Evolutionary conservation across 2,329 filamentous ascomycete species (phyloP), one percentile per base, ranked within the genome.

Genomic region (Colletotrichum caudatum): DNA sequence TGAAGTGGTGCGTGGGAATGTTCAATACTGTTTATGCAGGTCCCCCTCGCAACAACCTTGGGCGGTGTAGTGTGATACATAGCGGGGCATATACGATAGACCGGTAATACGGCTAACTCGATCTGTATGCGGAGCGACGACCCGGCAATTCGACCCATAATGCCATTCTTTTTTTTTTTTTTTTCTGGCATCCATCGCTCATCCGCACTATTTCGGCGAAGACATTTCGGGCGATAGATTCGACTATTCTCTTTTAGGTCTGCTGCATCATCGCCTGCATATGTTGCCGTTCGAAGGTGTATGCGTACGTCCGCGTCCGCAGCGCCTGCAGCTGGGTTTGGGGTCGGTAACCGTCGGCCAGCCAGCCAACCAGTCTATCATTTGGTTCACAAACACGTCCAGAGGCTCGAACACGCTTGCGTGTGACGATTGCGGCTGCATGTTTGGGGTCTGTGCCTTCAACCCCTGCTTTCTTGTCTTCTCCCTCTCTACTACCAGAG

Each of bases 231-330:
- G 68, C 41, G 50, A 68, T 48, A 33, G 33, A 69, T 54, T n/a
- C 58, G 53, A 69, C 65, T n/a, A 54, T 69, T 60, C 65, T 59
- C 59, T 54, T 71, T 71, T 54, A 53, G 58, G 53, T 37, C 18
- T 54, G n/a, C 51, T 35, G 48, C 37, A 35, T 26, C 48, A 53
- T 16, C 35, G 44, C 35, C 35, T 64, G 48, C 60, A 63, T 51
- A 18, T 63, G 48, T 48, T 41, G 60, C 33, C 62, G 33, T 64
- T 50, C 51, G 26, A 63, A 29, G 35, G 60, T 16, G 20, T 63
- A 46, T 46, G 26, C 33, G 11, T 53, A 48, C 48, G 20, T 46
- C 46, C 20, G 60, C 60, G 41, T 51, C 23, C 37, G 35, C 54
- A 33, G 33, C n/a, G 26, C n/a, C 20, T 20, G 37, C 37, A 51